These are phyloP conservation scores for Platanthera zijinensis DNA, from an alignment of 106 monocot genomes.

Conservation along the genomic window DNA sequence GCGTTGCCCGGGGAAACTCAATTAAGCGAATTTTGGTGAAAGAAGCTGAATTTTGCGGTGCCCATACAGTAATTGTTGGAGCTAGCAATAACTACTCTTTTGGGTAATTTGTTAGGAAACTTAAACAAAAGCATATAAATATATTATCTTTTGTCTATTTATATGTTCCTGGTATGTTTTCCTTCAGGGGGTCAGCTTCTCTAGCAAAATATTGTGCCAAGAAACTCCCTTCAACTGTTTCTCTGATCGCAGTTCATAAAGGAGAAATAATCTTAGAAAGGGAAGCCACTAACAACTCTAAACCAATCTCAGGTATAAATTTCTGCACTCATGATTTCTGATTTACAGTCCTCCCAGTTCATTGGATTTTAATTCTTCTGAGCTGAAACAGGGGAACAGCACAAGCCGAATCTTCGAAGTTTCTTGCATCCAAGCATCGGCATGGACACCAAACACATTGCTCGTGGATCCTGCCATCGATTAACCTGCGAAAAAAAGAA, in stretches of 20 bases:
- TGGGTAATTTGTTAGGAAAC: slow-evolving; percentile 37
- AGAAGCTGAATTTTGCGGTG: slow-evolving; percentile 52
- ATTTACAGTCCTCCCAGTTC: neutral
- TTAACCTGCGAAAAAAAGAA: neutral
- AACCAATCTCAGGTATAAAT: slow-evolving; percentile 23
- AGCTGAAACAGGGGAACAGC: slow-evolving; percentile 15
- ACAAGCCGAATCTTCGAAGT: slow-evolving; percentile 19
- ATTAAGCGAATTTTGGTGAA: slow-evolving; percentile 57
- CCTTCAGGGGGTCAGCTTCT: slow-evolving; percentile 48
- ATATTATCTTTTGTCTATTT: neutral
- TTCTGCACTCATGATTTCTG: neutral
- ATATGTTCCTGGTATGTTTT: slow-evolving; percentile 7
- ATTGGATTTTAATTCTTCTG: neutral
- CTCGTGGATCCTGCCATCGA: slow-evolving; percentile 8
- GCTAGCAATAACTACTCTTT: slow-evolving; percentile 39
- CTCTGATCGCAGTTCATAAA: slow-evolving; percentile 50
- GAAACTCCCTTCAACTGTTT: slow-evolving; percentile 46
- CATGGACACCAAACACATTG: slow-evolving; percentile 24
- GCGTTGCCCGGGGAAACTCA: slow-evolving; percentile 53
- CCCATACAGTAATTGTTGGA: slow-evolving; percentile 63
- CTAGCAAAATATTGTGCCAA: slow-evolving; percentile 68
- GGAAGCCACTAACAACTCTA: neutral
- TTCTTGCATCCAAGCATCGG: slow-evolving; percentile 39
- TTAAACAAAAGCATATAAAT: neutral
- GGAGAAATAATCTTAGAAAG: slow-evolving; percentile 48